phyloP scores from a whole-genome alignment of 768 basidiomycete species.

The Suillus americanus region DNA sequence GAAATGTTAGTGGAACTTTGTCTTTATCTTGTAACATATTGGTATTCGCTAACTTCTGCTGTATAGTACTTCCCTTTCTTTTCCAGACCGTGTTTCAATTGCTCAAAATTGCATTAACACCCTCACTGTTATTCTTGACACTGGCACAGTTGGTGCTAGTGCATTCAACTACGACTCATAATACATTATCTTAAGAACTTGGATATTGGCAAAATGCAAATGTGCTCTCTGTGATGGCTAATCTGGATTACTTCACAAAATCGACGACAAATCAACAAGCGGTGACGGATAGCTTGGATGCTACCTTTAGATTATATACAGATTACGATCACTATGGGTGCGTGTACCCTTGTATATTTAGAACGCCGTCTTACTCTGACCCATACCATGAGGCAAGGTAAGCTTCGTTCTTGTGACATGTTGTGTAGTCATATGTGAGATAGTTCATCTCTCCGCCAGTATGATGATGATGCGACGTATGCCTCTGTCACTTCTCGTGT shows the following conservation, averaged over 20 bases:
- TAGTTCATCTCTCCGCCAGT: background rate
- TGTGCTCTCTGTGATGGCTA: slow-evolving; percentile 50
- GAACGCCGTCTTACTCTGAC: background rate
- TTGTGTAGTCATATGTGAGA: background rate
- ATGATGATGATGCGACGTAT: slow-evolving; percentile 12
- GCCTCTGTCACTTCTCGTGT: background rate
- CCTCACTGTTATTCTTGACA: slow-evolving; percentile 38
- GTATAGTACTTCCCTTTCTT: slow-evolving; percentile 25
- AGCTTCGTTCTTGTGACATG: background rate
- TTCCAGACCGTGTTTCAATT: slow-evolving; percentile 40
- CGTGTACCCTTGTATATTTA: background rate
- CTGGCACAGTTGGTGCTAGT: slow-evolving; percentile 26
- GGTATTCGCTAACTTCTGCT: background rate
- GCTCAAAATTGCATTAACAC: slow-evolving; percentile 43
- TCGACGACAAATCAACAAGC: background rate
- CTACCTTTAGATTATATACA: slow-evolving; percentile 6
- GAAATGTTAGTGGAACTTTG: slow-evolving; percentile 37
- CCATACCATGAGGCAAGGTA: background rate
- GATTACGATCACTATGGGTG: slow-evolving; percentile 11
- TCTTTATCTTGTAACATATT: background rate
- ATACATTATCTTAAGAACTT: slow-evolving; percentile 34
- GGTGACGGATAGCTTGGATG: slow-evolving; percentile 6
- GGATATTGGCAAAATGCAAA: slow-evolving; percentile 56
- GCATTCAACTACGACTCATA: background rate
- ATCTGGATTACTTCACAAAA: slow-evolving; percentile 14